A percentile compares a stretch with the other conserved stretches of the same genome.
Evolutionary conservation across 129 eudicot species (phyloP).

Genomic region (Pittosporum tobira): DNA sequence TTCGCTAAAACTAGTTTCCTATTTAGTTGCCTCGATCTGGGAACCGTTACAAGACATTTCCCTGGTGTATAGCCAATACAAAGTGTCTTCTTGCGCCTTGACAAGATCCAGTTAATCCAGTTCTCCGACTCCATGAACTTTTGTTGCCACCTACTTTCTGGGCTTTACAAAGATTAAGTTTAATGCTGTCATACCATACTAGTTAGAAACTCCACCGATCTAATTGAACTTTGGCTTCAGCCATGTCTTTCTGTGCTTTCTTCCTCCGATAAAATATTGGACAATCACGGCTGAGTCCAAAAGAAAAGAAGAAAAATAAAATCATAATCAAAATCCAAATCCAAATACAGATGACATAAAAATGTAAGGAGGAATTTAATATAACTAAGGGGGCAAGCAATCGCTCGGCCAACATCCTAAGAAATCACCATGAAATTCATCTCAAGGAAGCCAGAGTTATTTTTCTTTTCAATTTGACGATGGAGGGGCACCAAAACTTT

Average conservation of each 20-base stretch:
- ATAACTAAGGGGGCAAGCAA: background rate
- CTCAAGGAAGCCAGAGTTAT: background rate
- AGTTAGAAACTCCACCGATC: conserved; percentile 83
- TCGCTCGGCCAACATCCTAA: background rate
- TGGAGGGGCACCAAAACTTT: background rate
- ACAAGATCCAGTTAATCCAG: no score
- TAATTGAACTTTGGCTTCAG: conserved; percentile 87
- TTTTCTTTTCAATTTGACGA: background rate
- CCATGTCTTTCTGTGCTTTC: conserved; percentile 99
- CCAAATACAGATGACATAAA: no score
- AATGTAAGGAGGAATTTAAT: background rate
- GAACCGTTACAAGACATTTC: no score
- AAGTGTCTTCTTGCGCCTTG: no score
- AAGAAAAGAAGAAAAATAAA: background rate
- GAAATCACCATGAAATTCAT: background rate
- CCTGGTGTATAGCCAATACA: no score
- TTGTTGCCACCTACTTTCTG: no score
- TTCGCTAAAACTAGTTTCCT: no score
- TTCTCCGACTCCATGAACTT: no score
- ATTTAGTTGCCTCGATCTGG: no score
- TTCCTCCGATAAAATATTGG: conserved; percentile 98
- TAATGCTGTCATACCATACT: no score
- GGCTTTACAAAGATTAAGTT: no score
- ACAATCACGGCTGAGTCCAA: conserved; percentile 93
- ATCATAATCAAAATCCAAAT: conserved; percentile 5